These are phyloP conservation scores for Cercospora zeae-maydis DNA, from an alignment of 2,329 filamentous ascomycete species.

Conservation along the genomic window DNA sequence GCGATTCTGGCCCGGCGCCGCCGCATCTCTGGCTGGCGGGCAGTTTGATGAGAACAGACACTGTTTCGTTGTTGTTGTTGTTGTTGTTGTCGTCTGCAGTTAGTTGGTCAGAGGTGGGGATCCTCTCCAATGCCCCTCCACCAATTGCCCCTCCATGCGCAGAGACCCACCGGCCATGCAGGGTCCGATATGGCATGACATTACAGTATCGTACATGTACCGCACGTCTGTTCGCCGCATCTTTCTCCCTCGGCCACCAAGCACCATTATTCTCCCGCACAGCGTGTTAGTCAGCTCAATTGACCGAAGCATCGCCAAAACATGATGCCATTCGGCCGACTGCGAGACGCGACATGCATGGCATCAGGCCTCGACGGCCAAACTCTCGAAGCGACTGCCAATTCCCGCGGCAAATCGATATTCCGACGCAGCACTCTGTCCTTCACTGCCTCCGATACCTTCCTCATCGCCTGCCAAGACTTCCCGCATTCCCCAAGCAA, in stretches of 20 bases:
- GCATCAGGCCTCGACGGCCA: constrained; percentile 21
- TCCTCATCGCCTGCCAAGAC: constrained; percentile 22
- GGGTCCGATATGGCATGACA: background rate
- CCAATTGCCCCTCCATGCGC: background rate
- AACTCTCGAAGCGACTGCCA: constrained; percentile 42
- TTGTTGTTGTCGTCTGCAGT: background rate
- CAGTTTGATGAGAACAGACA: too few species aligned
- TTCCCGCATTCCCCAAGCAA: constrained; percentile 67
- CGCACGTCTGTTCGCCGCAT: background rate
- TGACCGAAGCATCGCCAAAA: background rate
- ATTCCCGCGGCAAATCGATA: constrained; percentile 38
- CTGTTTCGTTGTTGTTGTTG: background rate
- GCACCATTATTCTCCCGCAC: background rate
- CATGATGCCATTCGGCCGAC: background rate
- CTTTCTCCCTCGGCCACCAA: background rate
- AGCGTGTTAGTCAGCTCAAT: background rate
- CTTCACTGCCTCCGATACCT: constrained; percentile 23
- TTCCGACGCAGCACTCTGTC: background rate
- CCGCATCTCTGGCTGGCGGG: background rate
- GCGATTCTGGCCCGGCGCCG: background rate
- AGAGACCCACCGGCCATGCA: background rate
- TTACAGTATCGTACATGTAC: too few species aligned
- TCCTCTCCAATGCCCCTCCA: background rate
- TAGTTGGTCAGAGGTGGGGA: background rate
- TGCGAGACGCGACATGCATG: background rate